Evolutionary conservation across 371 early-diverging fungal genomes (phyloP).

Genomic region (Vairimorpha ceranae): DNA sequence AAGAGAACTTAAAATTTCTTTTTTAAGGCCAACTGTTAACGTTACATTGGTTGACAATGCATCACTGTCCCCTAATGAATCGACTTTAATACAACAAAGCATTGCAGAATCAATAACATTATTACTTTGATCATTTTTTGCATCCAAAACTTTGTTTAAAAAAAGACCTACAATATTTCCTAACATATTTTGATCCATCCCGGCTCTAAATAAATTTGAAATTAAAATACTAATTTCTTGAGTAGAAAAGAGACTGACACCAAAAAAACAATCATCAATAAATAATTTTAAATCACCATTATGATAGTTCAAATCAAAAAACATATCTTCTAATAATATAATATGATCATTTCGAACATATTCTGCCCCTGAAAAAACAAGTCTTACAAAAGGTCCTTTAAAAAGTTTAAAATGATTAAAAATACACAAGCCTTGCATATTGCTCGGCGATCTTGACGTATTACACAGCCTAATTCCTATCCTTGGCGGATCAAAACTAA

Average conservation of each 20-base stretch:
- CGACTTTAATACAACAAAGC: background rate
- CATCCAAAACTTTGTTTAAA: background rate
- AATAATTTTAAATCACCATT: background rate
- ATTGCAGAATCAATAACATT: background rate
- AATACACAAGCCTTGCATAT: too few species aligned
- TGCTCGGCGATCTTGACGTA: too few species aligned
- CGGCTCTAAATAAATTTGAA: background rate
- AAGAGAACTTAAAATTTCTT: background rate
- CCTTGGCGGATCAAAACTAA: background rate
- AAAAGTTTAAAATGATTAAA: background rate
- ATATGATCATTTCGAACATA: background rate
- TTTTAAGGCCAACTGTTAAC: background rate
- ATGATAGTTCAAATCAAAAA: background rate
- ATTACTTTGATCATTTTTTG: background rate
- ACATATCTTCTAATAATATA: background rate
- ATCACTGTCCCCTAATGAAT: background rate
- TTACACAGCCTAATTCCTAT: too few species aligned
- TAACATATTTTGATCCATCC: background rate
- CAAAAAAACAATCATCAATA: background rate
- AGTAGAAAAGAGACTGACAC: background rate
- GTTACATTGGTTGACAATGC: background rate
- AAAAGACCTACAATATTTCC: background rate
- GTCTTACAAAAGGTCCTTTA: background rate
- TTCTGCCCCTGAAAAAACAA: background rate
- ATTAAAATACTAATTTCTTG: background rate